Evolutionary conservation across 148 eudicot species (phyloP), one percentile per base, ranked within the genome.

Genomic region (Vaccinium corymbosum): DNA sequence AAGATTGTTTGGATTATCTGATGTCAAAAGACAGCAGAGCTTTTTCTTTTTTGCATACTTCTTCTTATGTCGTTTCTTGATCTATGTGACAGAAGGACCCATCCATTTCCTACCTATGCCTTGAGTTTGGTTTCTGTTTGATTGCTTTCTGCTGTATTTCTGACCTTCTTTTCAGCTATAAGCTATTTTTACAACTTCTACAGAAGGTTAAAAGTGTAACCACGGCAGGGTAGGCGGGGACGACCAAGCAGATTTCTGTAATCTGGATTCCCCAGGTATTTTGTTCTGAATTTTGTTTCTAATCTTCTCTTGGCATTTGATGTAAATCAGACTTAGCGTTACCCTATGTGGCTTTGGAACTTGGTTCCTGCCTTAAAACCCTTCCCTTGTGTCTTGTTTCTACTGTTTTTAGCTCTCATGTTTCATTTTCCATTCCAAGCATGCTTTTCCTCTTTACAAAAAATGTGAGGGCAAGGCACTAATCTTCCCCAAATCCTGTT

Each of bases 1-100:
- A 81, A 51, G 32, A 32, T 70, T 82, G 84, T 52, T 82, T 71
- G 3, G 66, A 32, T 51, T 27, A 32, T 32, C 61, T 52, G 50
- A 50, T 79, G 25, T 49, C 66, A 6, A 59, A 59, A 42, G 66
- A 20, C 6, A 64, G 49, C 25, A 64, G 53, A 29, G 27, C 13
- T 29, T 70, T 51, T 19, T 51, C 27, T 22, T 81, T 68, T 49
- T 14, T 16, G n/a, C 27, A 78, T 25, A 12, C 8, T 48, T 49
- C 8, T n/a, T 1, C 22, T 50, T 49, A 0, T 50, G 22, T 0
- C 0, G 79, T 48, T 22, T n/a, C 79, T n/a, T 76, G 56, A 76
- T 49, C 56, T 53, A 0, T 27, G 46, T 78, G 46, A 52, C 20
- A 15, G 6, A 13, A 52, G 57, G n/a, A 76, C 10, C 8, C 9